These are phyloP conservation scores for Piromyces finnis DNA, from an alignment of 192 early-diverging fungal genomes.

Conservation along the genomic window DNA sequence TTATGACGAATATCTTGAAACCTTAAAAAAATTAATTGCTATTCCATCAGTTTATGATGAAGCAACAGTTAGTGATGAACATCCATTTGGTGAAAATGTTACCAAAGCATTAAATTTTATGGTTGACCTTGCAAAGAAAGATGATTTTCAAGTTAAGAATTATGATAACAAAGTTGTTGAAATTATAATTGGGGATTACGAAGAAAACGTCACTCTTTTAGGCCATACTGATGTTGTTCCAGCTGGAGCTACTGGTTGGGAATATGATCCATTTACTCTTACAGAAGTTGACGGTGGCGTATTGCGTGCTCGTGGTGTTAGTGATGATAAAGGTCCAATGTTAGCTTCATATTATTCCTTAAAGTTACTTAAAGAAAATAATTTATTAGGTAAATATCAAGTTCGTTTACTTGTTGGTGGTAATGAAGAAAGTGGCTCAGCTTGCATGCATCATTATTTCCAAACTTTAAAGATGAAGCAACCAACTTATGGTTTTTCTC, in stretches of 20 bases:
- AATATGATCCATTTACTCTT: constrained; percentile 41
- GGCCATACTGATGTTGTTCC: constrained; percentile 72
- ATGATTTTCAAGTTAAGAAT: neutral
- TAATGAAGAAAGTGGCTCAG: neutral
- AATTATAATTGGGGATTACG: neutral
- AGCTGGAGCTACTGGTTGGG: constrained; percentile 46
- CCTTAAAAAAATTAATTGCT: neutral
- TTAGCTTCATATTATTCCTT: constrained; percentile 48
- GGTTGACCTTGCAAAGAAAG: neutral
- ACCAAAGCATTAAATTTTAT: neutral
- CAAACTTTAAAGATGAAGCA: neutral
- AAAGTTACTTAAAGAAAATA: neutral
- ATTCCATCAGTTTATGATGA: neutral
- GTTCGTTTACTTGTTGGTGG: neutral
- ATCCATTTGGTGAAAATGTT: neutral
- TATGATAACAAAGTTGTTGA: neutral
- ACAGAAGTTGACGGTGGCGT: constrained; percentile 52
- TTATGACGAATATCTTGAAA: neutral
- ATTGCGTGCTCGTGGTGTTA: constrained; percentile 56
- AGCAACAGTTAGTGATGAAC: neutral
- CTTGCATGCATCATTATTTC: neutral
- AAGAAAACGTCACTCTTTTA: neutral
- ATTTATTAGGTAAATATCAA: neutral
- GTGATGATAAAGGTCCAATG: constrained; percentile 69
- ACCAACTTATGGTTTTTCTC: neutral